A percentile compares a stretch with the other conserved stretches of the same genome.
These are phyloP conservation scores for Fusarium sp. DNA, from an alignment of 2,329 filamentous ascomycete species.

Conservation along the genomic window DNA sequence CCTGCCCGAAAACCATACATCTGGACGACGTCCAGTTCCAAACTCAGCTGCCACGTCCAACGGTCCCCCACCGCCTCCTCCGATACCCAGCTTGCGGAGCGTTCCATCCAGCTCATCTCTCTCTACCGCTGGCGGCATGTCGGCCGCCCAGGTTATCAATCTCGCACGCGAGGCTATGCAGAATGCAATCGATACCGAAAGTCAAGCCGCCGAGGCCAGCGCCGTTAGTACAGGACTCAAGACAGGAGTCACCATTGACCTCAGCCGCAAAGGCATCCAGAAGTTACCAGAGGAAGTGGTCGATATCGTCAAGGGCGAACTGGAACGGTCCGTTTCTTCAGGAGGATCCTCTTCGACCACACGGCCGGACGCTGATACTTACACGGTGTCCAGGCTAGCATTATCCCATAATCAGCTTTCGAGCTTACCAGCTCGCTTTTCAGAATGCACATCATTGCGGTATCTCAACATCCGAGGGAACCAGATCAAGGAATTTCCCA, in stretches of 20 bases:
- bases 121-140: constrained; percentile 63
- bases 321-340: constrained; percentile 69
- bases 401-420: constrained; percentile 83
- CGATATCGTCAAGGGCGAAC: constrained; percentile 77
- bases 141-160: constrained; percentile 71
- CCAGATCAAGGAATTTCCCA: constrained; percentile 71
- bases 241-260: constrained; percentile 80
- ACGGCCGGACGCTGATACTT: constrained; percentile 31
- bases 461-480: constrained; percentile 87
- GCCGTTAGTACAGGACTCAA: constrained; percentile 69
- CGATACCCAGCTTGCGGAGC: constrained; percentile 61
- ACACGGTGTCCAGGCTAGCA: constrained; percentile 67
- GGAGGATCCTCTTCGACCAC: constrained; percentile 15
- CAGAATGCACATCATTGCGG: constrained; percentile 79
- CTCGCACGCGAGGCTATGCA: constrained; percentile 75
- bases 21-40: constrained; percentile 54
- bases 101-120: constrained; percentile 60
- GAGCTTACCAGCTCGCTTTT: constrained; percentile 75
- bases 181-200: constrained; percentile 73
- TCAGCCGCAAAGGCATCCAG: constrained; percentile 79
- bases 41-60: constrained; percentile 55
- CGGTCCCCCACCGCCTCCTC: constrained; percentile 56
- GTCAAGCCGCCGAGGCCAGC: constrained; percentile 69
- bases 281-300: constrained; percentile 78
- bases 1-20: constrained; percentile 55